These are phyloP conservation scores for Mortierella alpina DNA, from an alignment of 192 early-diverging fungal genomes.

Conservation along the genomic window DNA sequence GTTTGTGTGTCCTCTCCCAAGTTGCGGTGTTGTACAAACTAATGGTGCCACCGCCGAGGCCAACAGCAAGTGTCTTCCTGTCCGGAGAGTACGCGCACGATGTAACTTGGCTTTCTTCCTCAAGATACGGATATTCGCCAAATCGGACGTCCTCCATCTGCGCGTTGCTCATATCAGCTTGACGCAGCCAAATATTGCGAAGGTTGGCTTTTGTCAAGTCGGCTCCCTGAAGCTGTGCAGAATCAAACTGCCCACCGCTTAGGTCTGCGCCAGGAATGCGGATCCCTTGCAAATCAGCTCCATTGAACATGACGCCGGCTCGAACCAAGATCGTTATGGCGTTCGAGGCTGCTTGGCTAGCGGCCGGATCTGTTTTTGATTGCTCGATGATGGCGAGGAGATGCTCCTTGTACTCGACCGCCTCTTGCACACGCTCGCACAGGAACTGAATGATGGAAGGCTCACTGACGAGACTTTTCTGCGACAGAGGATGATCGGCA, in stretches of 20 bases:
- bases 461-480: background rate
- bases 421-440: background rate
- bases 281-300: conserved; percentile 2
- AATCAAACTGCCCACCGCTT: conserved; percentile 1
- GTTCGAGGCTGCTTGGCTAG: background rate
- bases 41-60: background rate
- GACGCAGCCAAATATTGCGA: background rate
- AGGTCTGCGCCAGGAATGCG: conserved; percentile 13
- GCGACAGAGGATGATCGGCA: background rate
- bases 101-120: too few relatives aligned
- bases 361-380: background rate
- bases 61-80: too few relatives aligned
- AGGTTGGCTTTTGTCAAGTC: background rate
- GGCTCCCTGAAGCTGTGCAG: background rate
- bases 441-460: background rate
- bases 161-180: background rate
- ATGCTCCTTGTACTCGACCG: background rate
- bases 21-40: background rate
- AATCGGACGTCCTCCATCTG: background rate
- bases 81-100: conserved; percentile 6
- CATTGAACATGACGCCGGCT: conserved; percentile 9
- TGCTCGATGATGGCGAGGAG: background rate
- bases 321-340: conserved; percentile 13
- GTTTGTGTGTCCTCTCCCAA: background rate
- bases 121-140: background rate